These are phyloP conservation scores for Candida quercuum DNA, from an alignment of 805 yeast species.

Conservation along the genomic window DNA sequence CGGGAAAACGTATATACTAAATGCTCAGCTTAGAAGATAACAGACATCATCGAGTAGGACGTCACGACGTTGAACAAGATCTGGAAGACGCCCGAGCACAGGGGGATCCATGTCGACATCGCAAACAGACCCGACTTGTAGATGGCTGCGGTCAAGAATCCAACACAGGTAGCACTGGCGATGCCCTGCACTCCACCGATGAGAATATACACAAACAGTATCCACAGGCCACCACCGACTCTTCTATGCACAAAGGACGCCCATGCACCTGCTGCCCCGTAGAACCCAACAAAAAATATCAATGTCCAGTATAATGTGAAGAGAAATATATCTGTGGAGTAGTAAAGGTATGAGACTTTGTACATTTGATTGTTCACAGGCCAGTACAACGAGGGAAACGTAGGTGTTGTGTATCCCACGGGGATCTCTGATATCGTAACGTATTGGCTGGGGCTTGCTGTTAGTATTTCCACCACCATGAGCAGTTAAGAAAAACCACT, in stretches of 20 bases:
- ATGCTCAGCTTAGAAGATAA: too few relatives aligned
- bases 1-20: too few relatives aligned
- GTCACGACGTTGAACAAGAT: conserved; percentile 62
- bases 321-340: conserved; percentile 67
- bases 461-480: neutral
- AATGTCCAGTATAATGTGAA: conserved; percentile 82
- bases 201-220: conserved; percentile 41
- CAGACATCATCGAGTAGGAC: conserved; percentile 55
- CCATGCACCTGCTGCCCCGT: conserved; percentile 56
- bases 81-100: conserved; percentile 70
- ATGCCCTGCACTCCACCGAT: conserved; percentile 63
- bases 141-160: conserved; percentile 61
- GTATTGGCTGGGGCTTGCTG: conserved; percentile 23
- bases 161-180: conserved; percentile 69
- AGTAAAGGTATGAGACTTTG: conserved; percentile 54
- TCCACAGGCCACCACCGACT: conserved; percentile 32
- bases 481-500: neutral
- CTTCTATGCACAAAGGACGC: conserved; percentile 50
- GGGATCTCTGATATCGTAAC: conserved; percentile 56
- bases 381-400: conserved; percentile 78
- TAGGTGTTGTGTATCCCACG: conserved; percentile 74
- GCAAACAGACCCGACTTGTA: conserved; percentile 76
- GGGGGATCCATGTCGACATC: conserved; percentile 95
- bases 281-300: conserved; percentile 58
- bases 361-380: conserved; percentile 42